Evolutionary conservation across 2,329 filamentous ascomycete species (phyloP).

Genomic region (Colletotrichum sp.): DNA sequence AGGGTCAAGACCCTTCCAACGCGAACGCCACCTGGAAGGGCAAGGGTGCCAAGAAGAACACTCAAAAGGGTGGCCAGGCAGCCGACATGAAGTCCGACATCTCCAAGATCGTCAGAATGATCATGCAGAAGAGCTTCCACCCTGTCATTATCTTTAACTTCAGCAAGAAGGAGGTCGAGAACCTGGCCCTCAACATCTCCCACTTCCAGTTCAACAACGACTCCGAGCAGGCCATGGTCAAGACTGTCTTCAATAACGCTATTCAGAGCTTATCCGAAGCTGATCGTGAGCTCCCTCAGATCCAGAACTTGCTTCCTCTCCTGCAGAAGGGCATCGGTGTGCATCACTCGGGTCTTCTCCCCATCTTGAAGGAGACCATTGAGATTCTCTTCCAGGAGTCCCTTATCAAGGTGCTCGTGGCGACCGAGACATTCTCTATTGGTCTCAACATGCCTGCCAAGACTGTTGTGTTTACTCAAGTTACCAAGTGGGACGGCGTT

Average conservation of each 20-base stretch:
- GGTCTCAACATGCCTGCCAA: constrained; percentile 99
- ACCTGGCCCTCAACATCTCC: constrained; percentile 85
- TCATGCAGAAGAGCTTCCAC: constrained; percentile 96
- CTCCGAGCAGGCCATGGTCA: constrained; percentile 92
- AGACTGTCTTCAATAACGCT: constrained; percentile 91
- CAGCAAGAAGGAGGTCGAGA: constrained; percentile 96
- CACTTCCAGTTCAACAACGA: constrained; percentile 94
- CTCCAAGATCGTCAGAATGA: constrained; percentile 98
- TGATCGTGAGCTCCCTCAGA: constrained; percentile 87
- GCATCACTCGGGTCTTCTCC: constrained; percentile 93
- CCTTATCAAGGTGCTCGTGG: constrained; percentile 96
- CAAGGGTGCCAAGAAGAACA: constrained; percentile 89
- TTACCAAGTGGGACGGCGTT: constrained; percentile 92
- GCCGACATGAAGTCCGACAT: constrained; percentile 78
- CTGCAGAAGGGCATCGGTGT: constrained; percentile 93
- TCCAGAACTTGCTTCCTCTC: constrained; percentile 86
- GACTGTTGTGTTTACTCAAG: constrained; percentile 97
- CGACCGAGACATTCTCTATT: constrained; percentile 98
- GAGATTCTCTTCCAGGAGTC: constrained; percentile 99
- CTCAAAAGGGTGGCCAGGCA: constrained; percentile 79
- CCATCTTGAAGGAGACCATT: constrained; percentile 97
- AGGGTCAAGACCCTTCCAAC: constrained; percentile 83
- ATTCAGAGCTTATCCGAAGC: constrained; percentile 92
- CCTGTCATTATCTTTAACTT: constrained; percentile 99
- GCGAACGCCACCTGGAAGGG: constrained; percentile 81